A percentile compares a stretch with the other conserved stretches of the same genome.
phyloP scores from a whole-genome alignment of 345 rosid genomes.

The Murraya paniculata region DNA sequence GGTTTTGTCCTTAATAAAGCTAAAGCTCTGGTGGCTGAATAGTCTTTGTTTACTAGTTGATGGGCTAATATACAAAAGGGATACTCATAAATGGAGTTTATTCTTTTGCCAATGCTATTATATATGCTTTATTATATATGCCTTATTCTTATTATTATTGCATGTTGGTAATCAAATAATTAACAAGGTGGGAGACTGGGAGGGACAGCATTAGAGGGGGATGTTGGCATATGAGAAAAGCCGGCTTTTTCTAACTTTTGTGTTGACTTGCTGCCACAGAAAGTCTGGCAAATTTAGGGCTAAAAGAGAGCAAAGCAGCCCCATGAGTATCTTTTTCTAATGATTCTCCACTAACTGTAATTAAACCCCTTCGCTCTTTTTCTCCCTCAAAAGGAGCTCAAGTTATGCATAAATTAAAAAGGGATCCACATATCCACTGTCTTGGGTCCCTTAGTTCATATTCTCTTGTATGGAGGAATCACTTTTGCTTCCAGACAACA shows the following conservation, averaged over 20 bases:
- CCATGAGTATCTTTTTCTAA: slow-evolving; percentile 12
- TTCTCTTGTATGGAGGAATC: slow-evolving; percentile 17
- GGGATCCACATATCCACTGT: neutral
- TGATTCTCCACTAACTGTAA: slow-evolving; percentile 17
- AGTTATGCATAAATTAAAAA: neutral
- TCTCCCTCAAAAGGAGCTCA: slow-evolving; percentile 23
- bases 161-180: neutral
- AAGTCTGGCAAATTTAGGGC: slow-evolving; percentile 32
- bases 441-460: slow-evolving; percentile 22
- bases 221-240: slow-evolving; percentile 15
- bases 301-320: neutral
- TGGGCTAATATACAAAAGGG: neutral
- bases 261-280: slow-evolving; percentile 31
- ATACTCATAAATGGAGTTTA: neutral
- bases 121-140: no score
- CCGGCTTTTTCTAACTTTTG: slow-evolving; percentile 2
- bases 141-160: neutral
- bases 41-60: no score
- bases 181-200: neutral
- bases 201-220: neutral
- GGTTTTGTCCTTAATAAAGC: neutral
- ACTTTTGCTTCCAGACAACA: slow-evolving; percentile 9
- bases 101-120: no score
- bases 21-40: neutral
- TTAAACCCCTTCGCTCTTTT: slow-evolving; percentile 7